Evolutionary conservation across 108 stramenopile species (phyloP).

Genomic region (Cyclotella kingstonii): DNA sequence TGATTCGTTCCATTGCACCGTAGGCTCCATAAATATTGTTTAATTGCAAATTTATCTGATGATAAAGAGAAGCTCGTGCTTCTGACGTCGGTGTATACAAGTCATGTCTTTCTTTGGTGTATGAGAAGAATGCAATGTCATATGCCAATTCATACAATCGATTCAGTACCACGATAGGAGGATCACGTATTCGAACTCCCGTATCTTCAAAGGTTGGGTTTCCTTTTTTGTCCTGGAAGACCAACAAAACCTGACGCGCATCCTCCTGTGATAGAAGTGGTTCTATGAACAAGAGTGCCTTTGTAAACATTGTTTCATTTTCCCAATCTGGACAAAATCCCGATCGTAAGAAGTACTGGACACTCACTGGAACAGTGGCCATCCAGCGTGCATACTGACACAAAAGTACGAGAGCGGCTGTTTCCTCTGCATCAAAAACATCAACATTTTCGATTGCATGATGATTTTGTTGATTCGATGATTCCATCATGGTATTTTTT

Average conservation of each 20-base stretch:
- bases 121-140: conserved; percentile 26
- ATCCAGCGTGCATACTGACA: conserved; percentile 41
- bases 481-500: too few relatives aligned
- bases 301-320: conserved; percentile 5
- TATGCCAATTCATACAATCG: conserved; percentile 38
- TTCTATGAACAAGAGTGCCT: conserved; percentile 29
- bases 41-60: conserved; percentile 45
- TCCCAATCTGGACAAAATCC: conserved; percentile 24
- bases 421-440: not conserved
- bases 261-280: conserved; percentile 35
- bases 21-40: conserved; percentile 33
- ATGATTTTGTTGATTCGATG: too few relatives aligned
- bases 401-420: conserved; percentile 15
- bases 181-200: conserved; percentile 26
- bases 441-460: conserved; percentile 2
- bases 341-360: conserved; percentile 38
- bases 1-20: conserved; percentile 77
- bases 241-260: conserved; percentile 15
- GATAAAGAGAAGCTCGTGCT: conserved; percentile 25
- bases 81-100: conserved; percentile 9
- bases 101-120: not conserved
- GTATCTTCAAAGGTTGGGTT: conserved; percentile 13
- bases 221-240: conserved; percentile 29
- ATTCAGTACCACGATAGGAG: conserved; percentile 46
- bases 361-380: conserved; percentile 30